These are phyloP conservation scores for Capsicum baccatum DNA, from an alignment of 257 asterid genomes.

Conservation along the genomic window DNA sequence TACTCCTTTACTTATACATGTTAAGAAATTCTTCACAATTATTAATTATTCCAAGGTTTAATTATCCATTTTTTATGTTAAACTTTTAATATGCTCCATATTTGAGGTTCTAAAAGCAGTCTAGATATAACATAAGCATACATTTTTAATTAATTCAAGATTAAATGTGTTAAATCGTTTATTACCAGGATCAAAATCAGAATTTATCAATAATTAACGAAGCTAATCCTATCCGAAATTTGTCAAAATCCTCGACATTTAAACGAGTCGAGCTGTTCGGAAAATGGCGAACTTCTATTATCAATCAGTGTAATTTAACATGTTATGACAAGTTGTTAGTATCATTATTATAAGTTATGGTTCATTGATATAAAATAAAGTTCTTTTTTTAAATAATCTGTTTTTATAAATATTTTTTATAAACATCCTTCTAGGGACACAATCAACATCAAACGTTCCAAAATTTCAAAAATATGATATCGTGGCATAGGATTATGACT, in stretches of 20 bases:
- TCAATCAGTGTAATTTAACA: not conserved
- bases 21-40: not conserved
- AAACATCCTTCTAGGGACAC: not conserved
- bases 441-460: conserved; percentile 9
- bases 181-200: not conserved
- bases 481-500: conserved; percentile 13
- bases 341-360: not conserved
- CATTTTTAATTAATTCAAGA: not conserved
- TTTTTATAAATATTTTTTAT: no score
- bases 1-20: not conserved
- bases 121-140: not conserved
- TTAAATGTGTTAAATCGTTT: not conserved
- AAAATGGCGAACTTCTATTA: not conserved
- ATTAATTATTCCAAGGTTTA: not conserved
- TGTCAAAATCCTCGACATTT: not conserved
- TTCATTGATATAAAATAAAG: not conserved
- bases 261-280: not conserved
- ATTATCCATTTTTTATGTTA: not conserved
- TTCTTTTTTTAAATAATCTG: no score
- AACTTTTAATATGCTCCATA: not conserved
- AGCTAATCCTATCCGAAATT: not conserved
- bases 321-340: not conserved
- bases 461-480: not conserved
- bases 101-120: not conserved
- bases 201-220: not conserved